Evolutionary conservation across 1,139 yeast genomes (phyloP).

Genomic region (Kodamaea alishanica): DNA sequence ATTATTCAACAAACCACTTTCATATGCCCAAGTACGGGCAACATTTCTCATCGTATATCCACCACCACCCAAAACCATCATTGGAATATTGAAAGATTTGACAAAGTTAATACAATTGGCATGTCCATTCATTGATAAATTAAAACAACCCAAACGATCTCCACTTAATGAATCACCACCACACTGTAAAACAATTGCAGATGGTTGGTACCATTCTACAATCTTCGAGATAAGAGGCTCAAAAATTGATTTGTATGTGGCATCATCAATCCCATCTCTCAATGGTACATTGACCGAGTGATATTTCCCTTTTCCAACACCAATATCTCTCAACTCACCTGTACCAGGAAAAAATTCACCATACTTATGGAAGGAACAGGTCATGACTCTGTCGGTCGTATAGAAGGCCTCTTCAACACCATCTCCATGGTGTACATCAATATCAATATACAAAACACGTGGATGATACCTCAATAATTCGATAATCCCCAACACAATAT

Average conservation of each 20-base stretch:
- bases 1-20: constrained; percentile 83
- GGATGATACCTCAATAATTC: constrained; percentile 89
- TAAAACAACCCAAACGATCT: constrained; percentile 89
- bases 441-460: constrained; percentile 91
- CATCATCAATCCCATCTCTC: constrained; percentile 90
- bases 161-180: constrained; percentile 94
- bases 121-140: constrained; percentile 87
- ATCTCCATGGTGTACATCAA: constrained; percentile 97
- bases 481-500: constrained; percentile 85
- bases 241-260: constrained; percentile 78
- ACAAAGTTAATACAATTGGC: constrained; percentile 93
- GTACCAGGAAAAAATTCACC: constrained; percentile 98
- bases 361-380: constrained; percentile 94
- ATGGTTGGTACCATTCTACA: constrained; percentile 92
- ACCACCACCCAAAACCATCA: constrained; percentile 95
- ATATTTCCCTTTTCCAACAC: constrained; percentile 85
- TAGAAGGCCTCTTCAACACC: constrained; percentile 98
- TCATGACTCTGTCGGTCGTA: constrained; percentile 95
- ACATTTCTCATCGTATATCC: constrained; percentile 98
- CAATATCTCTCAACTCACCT: constrained; percentile 84
- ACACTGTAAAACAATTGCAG: constrained; percentile 85
- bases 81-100: constrained; percentile 81
- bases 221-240: constrained; percentile 80
- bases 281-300: constrained; percentile 86
- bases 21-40: constrained; percentile 93